These are phyloP conservation scores for Paratinospora sagittata DNA, from an alignment of 164 flowering plant species.

Conservation along the genomic window DNA sequence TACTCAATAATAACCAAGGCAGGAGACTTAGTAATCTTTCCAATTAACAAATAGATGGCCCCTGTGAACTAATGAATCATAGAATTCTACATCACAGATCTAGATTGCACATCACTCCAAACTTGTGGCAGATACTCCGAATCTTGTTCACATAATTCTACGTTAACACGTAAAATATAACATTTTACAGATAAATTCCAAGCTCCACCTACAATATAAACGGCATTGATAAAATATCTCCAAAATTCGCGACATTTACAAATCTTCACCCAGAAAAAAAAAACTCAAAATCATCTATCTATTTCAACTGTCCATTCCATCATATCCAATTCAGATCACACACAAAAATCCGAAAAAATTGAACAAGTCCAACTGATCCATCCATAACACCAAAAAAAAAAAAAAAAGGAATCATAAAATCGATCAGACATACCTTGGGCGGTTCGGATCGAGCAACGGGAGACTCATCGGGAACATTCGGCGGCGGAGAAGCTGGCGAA, in stretches of 20 bases:
- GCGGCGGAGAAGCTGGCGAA: slow-evolving; percentile 34
- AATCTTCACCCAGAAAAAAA: background rate
- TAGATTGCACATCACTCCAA: background rate
- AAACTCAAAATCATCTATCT: background rate
- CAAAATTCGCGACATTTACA: background rate
- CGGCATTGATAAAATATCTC: background rate
- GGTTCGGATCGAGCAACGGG: slow-evolving; percentile 14
- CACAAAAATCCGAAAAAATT: background rate
- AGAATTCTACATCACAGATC: too few species aligned
- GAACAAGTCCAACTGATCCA: background rate
- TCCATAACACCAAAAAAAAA: background rate
- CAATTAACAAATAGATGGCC: too few species aligned
- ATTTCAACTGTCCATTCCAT: background rate
- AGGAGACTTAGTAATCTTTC: too few species aligned
- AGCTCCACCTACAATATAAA: background rate
- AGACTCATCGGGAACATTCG: slow-evolving; percentile 13
- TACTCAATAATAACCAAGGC: too few species aligned
- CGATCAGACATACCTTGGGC: slow-evolving; percentile 21
- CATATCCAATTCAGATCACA: background rate
- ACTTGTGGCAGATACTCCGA: background rate
- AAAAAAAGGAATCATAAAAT: slow-evolving; percentile 4
- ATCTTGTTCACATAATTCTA: background rate
- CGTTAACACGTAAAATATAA: background rate
- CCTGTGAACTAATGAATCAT: too few species aligned
- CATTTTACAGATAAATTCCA: too few species aligned